Percentiles rank a stretch among this genome's conserved stretches.
Evolutionary conservation across 768 basidiomycete species (phyloP).

Genomic region (Rhizopogon sp.): DNA sequence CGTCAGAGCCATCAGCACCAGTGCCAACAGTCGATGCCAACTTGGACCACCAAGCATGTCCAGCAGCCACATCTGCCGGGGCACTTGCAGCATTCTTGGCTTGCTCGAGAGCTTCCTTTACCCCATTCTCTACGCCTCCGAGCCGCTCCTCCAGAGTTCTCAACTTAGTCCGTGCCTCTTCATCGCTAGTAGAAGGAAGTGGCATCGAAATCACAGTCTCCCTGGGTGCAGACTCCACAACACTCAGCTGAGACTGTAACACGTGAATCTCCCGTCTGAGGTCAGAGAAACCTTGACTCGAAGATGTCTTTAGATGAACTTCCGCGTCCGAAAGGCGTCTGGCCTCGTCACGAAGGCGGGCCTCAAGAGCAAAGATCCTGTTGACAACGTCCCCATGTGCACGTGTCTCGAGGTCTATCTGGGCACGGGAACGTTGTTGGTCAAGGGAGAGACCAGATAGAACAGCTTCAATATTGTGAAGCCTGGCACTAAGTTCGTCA

Average conservation of each 20-base stretch:
- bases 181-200: slow-evolving; percentile 34
- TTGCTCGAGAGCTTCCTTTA: slow-evolving; percentile 69
- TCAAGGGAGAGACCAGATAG: slow-evolving; percentile 57
- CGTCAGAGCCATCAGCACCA: slow-evolving; percentile 61
- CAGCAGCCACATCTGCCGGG: slow-evolving; percentile 27
- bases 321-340: slow-evolving; percentile 50
- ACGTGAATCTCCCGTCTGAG: slow-evolving; percentile 54
- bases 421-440: slow-evolving; percentile 42
- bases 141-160: slow-evolving; percentile 59
- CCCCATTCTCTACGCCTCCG: slow-evolving; percentile 52
- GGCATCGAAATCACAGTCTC: slow-evolving; percentile 11
- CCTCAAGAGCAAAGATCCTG: slow-evolving; percentile 54
- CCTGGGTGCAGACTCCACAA: slow-evolving; percentile 19
- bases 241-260: slow-evolving; percentile 39
- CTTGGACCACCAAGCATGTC: slow-evolving; percentile 71
- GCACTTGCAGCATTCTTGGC: slow-evolving; percentile 44
- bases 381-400: slow-evolving; percentile 47
- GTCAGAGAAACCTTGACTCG: slow-evolving; percentile 40
- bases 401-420: slow-evolving; percentile 49
- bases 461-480: slow-evolving; percentile 59
- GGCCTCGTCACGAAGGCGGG: slow-evolving; percentile 41
- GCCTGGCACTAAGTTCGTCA: slow-evolving; percentile 56
- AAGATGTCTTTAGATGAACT: slow-evolving; percentile 37
- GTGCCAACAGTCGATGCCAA: slow-evolving; percentile 40
- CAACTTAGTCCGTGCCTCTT: slow-evolving; percentile 52